Evolutionary conservation across 495 filamentous ascomycete genomes (phyloP), one percentile per base, ranked within the genome.

Genomic region (Lichina pygmaea): DNA sequence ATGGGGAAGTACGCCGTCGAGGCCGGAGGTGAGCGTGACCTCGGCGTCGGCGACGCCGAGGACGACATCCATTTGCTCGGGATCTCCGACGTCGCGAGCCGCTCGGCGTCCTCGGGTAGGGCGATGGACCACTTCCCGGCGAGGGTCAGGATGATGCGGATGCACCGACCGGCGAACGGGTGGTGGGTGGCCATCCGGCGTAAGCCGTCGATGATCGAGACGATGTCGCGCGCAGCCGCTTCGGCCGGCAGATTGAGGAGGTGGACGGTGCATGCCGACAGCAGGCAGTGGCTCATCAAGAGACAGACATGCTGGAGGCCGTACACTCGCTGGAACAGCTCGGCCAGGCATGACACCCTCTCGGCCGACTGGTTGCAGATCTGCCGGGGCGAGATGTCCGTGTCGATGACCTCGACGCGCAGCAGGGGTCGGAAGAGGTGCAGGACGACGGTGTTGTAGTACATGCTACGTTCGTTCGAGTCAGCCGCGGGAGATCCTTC

Each of bases 391-490:
- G 52, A 48, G 37, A 57, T 44, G 1, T 52, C 39, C 0, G 50
- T 53, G 17, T 55, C 34, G 7, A 50, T 51, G 15, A 62, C 47
- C 7, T 48, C 45, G 12, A 56, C 51, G 43, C 52, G 54, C 16
- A 60, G 50, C 39, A 60, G 59, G 0, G 60, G 60, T 10, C 60
- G 58, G 49, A 60, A 63, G 36, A 63, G 58, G 43, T 55, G 51
- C 8, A 60, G 48, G 6, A 62, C 48, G 17, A 54, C 55, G 31
- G 50, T 51, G 39, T 60, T 56, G 38, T 58, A 63, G 39, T 55
- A 57, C 42, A 59, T 52, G 48, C 60, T 62, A 2, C 13, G 11
- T 62, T 39, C 13, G 11, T 24, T 24, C 24, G 24, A 24, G 24
- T 24, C 24, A 24, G 24, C 24, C 24, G 24, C 1, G 24, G 24